These are phyloP conservation scores for Trypanosoma theileri DNA, from an alignment of 208 protist genomes.

Conservation along the genomic window DNA sequence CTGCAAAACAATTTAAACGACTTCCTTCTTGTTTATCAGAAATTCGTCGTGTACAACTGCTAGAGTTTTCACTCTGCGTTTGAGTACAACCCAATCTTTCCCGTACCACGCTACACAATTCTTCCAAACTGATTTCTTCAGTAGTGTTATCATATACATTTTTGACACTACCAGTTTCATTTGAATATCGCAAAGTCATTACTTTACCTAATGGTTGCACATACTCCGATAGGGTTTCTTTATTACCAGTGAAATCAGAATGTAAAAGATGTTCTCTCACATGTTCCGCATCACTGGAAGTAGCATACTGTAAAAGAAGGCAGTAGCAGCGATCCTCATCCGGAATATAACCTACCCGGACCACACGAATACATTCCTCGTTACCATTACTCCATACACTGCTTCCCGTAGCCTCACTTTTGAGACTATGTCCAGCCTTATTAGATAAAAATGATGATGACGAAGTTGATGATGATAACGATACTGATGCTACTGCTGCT, in stretches of 20 bases:
- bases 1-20: too few relatives aligned
- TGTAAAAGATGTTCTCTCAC: slow-evolving; percentile 42
- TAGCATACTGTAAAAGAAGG: slow-evolving; percentile 51
- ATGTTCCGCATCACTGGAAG: slow-evolving; percentile 28
- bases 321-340: slow-evolving; percentile 70
- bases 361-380: slow-evolving; percentile 31
- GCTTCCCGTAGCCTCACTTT: not conserved
- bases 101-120: slow-evolving; percentile 4
- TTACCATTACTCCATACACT: slow-evolving; percentile 11
- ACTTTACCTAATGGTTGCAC: slow-evolving; percentile 23
- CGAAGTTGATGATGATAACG: too few relatives aligned
- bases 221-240: slow-evolving; percentile 42
- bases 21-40: not conserved
- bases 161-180: not conserved
- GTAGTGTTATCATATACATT: not conserved
- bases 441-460: not conserved
- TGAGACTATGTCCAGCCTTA: not conserved
- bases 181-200: not conserved
- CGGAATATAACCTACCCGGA: slow-evolving; percentile 62
- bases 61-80: not conserved
- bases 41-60: not conserved
- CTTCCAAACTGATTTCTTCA: slow-evolving; percentile 7
- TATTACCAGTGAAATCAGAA: slow-evolving; percentile 29
- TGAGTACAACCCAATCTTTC: not conserved
- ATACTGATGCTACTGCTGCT: not conserved